Evolutionary conservation across 306 rosid genomes (phyloP), one percentile per base, ranked within the genome.

Genomic region (Cucumis hystrix): DNA sequence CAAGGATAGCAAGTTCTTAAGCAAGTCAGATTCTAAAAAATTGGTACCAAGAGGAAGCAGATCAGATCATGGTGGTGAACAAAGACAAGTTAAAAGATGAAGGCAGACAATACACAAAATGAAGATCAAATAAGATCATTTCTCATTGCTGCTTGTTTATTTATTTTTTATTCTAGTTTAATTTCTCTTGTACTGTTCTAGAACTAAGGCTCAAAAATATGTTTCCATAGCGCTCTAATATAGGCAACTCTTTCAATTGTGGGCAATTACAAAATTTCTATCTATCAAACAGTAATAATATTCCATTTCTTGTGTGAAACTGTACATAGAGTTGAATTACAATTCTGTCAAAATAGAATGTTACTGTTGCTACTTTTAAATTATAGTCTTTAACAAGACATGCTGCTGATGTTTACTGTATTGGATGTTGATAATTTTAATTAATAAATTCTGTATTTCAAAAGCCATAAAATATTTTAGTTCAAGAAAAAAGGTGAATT

Each of bases 61-160:
- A 83, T 80, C 93, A 80, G 96, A 89, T 75, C 87, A 81, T 81
- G 87, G 87, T 55, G 80, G 74, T 77, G 91, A 88, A 81, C 74
- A 93, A 79, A 80, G 86, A 86, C 72, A 59, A 68, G 89, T 82
- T 87, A 91, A 78, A 86, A 80, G 81, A 79, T 57, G 78, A 39
- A 41, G 55, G 47, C 20, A 77, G 18, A 33, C 15, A 41, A 33
- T 25, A 41, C 8, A 61, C 12, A 20, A 6, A 21, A 23, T 14
- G n/a, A 28, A 30, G 16, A 66, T 39, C 51, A 10, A 37, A 65
- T 14, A 60, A 56, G 18, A 74, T 6, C 62, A 33, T 55, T 30
- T 74, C 9, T 4, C 6, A 6, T 2, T 17, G 30, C 10, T 2
- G 45, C 3, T 39, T 58, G 13, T 72, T 51, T 51, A 51, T 51